phyloP scores from a whole-genome alignment of 768 basidiomycete species.

The Podaxis sp. region DNA sequence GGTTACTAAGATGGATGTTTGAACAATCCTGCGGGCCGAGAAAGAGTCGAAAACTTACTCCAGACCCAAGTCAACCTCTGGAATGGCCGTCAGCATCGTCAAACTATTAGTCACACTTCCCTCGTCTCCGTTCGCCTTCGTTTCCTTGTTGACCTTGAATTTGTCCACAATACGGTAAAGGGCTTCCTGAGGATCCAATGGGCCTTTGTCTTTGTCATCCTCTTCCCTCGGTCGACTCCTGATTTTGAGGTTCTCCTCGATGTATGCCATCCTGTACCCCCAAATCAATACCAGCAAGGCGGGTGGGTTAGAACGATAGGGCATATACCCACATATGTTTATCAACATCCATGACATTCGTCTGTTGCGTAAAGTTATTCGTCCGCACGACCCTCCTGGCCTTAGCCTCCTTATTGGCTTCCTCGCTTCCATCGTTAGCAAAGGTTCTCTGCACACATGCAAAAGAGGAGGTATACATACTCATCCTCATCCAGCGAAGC shows the following conservation, averaged over 20 bases:
- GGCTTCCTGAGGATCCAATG: constrained; percentile 73
- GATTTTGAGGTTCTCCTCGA: constrained; percentile 88
- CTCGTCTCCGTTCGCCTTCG: constrained; percentile 65
- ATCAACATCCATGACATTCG: constrained; percentile 93
- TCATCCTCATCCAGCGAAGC: constrained; percentile 55
- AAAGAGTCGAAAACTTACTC: constrained; percentile 62
- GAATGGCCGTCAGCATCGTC: constrained; percentile 96
- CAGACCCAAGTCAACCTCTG: constrained; percentile 98
- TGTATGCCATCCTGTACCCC: constrained; percentile 89
- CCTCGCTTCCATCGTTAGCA: constrained; percentile 40
- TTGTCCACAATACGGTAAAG: constrained; percentile 71
- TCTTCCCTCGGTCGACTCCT: constrained; percentile 56
- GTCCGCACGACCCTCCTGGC: constrained; percentile 72
- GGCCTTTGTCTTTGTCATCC: constrained; percentile 39
- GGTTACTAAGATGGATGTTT: constrained; percentile 47
- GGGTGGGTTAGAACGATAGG: background rate
- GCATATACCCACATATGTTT: constrained; percentile 86
- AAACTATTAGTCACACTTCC: constrained; percentile 92
- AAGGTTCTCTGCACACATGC: background rate
- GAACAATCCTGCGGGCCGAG: background rate
- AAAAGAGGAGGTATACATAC: constrained; percentile 35
- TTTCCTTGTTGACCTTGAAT: constrained; percentile 55
- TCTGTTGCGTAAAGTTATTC: constrained; percentile 98
- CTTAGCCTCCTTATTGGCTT: constrained; percentile 65
- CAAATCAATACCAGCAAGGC: background rate